Conservation (phyloP, 768 basidiomycete genomes). For the Boletellus sp. region DNA sequence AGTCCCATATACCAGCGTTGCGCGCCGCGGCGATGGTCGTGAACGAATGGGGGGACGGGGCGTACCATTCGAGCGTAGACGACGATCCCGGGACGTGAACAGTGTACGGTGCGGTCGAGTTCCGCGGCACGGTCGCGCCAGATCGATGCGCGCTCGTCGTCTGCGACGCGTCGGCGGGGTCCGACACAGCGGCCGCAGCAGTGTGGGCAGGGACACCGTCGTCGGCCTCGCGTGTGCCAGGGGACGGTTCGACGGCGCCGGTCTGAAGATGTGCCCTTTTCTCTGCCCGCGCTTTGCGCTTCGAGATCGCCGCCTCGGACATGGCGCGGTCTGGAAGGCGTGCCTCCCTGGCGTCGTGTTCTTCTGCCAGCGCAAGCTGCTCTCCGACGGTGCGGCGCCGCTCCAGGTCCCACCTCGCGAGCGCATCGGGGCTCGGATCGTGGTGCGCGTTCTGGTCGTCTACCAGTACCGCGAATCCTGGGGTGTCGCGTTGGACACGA, state of each 20-base stretch:
- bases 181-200: background rate
- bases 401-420: slow-evolving; percentile 51
- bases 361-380: slow-evolving; percentile 49
- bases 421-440: slow-evolving; percentile 43
- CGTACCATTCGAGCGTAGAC: slow-evolving; percentile 65
- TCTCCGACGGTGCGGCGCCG: slow-evolving; percentile 43
- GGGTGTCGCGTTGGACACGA: background rate
- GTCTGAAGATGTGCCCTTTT: slow-evolving; percentile 23
- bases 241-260: slow-evolving; percentile 5
- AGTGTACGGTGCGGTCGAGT: slow-evolving; percentile 37
- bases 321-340: slow-evolving; percentile 38
- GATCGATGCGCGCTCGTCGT: background rate
- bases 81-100: slow-evolving; percentile 70
- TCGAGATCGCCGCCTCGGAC: slow-evolving; percentile 62
- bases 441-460: slow-evolving; percentile 63
- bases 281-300: slow-evolving; percentile 69
- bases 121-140: slow-evolving; percentile 6
- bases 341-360: slow-evolving; percentile 47
- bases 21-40: slow-evolving; percentile 57
- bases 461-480: slow-evolving; percentile 75
- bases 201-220: background rate
- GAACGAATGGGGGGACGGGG: slow-evolving; percentile 41
- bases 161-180: background rate
- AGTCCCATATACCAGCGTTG: slow-evolving; percentile 71
- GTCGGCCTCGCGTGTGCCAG: background rate